Percentiles rank a stretch among this genome's conserved stretches.
Evolutionary conservation across 2,329 filamentous ascomycete genomes (phyloP).

Genomic region (Pseudogymnoascus sp.): DNA sequence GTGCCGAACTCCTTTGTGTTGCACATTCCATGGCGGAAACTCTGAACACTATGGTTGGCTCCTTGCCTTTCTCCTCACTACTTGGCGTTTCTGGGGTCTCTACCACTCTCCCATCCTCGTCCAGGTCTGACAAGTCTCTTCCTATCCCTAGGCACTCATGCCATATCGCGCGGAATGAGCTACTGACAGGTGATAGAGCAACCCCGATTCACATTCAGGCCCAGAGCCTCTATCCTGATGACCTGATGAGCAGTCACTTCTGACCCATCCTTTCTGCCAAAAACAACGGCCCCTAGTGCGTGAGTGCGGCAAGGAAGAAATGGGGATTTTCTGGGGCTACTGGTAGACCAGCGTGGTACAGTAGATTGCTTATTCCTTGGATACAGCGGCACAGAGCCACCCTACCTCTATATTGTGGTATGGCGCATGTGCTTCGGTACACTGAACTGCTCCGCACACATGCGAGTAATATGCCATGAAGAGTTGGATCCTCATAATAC

Average conservation of each 20-base stretch:
- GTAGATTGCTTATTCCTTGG: neutral
- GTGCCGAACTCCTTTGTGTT: neutral
- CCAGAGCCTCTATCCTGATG: neutral
- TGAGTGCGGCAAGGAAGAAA: neutral
- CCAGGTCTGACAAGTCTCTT: neutral
- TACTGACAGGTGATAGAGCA: neutral
- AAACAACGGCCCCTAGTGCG: neutral
- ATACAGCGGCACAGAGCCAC: neutral
- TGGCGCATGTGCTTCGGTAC: neutral
- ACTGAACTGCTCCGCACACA: neutral
- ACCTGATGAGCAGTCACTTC: neutral
- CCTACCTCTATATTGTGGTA: neutral
- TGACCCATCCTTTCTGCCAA: constrained; percentile 2
- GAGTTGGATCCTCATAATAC: neutral
- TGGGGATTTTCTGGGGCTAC: neutral
- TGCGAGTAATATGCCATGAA: neutral
- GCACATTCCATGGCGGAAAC: neutral
- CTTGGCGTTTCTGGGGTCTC: neutral
- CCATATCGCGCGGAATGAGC: neutral
- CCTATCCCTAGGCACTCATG: neutral
- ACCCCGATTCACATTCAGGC: neutral
- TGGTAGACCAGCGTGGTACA: neutral
- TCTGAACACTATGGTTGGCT: neutral
- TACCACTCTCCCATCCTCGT: neutral
- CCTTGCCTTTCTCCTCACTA: neutral